Evolutionary conservation across 179 eudicot species (phyloP).

Genomic region (Beta macrorhiza): DNA sequence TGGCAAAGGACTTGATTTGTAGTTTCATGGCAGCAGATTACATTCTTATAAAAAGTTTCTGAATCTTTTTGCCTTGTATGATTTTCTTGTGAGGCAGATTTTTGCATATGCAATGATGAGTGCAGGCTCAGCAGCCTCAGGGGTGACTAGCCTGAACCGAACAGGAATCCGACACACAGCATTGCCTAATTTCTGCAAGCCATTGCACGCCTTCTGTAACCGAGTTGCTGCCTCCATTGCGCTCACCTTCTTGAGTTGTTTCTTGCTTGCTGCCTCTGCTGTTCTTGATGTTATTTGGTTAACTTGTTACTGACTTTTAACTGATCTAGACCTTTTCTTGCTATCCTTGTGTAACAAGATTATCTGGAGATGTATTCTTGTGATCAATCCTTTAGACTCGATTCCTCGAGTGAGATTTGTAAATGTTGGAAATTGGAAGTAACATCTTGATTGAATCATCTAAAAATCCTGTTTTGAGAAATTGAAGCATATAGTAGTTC

Average conservation of each 20-base stretch:
- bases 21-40: background rate
- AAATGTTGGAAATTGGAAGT: background rate
- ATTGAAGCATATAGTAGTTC: background rate
- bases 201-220: constrained; percentile 64
- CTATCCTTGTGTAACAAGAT: background rate
- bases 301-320: constrained; percentile 37
- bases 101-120: constrained; percentile 86
- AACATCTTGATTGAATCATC: background rate
- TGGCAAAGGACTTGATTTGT: background rate
- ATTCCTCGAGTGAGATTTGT: background rate
- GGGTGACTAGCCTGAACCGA: constrained; percentile 73
- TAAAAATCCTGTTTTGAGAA: background rate
- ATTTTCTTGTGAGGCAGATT: constrained; percentile 35
- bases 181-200: constrained; percentile 88
- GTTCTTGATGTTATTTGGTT: constrained; percentile 77
- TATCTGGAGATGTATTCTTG: background rate
- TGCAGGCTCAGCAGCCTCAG: constrained; percentile 92
- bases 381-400: background rate
- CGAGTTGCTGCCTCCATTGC: constrained; percentile 83
- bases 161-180: constrained; percentile 78
- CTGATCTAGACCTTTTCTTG: background rate
- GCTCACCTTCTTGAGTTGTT: constrained; percentile 67
- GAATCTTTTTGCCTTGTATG: background rate
- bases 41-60: too few relatives aligned
- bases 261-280: constrained; percentile 62